Conservation (phyloP, 495 filamentous ascomycete genomes). For the Penicillium cataractarum region DNA sequence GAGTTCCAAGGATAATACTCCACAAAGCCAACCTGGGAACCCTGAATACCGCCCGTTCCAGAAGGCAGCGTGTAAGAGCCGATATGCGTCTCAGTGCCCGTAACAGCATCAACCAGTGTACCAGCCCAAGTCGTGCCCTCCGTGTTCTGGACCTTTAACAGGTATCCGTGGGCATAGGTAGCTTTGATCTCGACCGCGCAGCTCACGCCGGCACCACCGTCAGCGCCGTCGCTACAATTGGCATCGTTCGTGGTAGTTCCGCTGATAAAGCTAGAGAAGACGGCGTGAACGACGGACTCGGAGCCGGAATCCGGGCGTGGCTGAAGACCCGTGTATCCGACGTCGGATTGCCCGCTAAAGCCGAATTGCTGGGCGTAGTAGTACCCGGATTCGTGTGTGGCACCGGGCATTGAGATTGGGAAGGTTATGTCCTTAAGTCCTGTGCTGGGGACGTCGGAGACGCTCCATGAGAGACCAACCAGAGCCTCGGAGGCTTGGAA, state of each 20-base stretch:
- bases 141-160: constrained; percentile 29
- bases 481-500: constrained; percentile 23
- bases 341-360: constrained; percentile 24
- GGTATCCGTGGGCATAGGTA: constrained; percentile 22
- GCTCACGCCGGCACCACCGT: constrained; percentile 34
- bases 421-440: constrained; percentile 33
- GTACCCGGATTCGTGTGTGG: constrained; percentile 28
- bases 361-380: constrained; percentile 36
- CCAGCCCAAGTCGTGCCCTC: constrained; percentile 32
- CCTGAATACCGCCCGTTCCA: constrained; percentile 23
- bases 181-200: constrained; percentile 28
- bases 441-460: constrained; percentile 11
- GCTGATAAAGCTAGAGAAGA: constrained; percentile 34
- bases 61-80: constrained; percentile 31
- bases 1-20: constrained; percentile 36
- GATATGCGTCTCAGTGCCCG: constrained; percentile 22
- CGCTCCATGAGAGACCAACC: constrained; percentile 27
- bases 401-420: constrained; percentile 32
- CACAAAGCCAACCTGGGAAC: constrained; percentile 30
- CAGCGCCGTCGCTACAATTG: constrained; percentile 34
- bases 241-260: constrained; percentile 24
- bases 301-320: constrained; percentile 20
- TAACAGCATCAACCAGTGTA: constrained; percentile 29
- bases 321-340: constrained; percentile 38
- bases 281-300: constrained; percentile 30